phyloP scores from a whole-genome alignment of 441 rosid genomes.

The Mallotus japonicus region DNA sequence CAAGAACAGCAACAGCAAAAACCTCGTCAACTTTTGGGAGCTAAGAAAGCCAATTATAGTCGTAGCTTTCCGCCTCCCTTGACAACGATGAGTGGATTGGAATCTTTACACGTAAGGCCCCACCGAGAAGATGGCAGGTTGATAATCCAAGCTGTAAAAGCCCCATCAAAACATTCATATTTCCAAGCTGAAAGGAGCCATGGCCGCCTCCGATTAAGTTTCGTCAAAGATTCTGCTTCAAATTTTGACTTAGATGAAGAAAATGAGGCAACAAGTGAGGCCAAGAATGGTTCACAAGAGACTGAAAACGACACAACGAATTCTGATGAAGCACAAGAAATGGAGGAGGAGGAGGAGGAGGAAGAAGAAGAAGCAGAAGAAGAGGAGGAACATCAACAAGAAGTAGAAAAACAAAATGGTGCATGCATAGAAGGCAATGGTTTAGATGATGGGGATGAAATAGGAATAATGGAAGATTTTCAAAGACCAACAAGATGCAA shows the following conservation, averaged over 20 bases:
- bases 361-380: slow-evolving; percentile 27
- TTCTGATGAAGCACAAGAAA: slow-evolving; percentile 1
- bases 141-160: slow-evolving; percentile 49
- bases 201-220: slow-evolving; percentile 62
- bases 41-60: slow-evolving; percentile 29
- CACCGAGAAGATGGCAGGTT: slow-evolving; percentile 70
- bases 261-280: slow-evolving; percentile 5
- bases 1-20: slow-evolving; percentile 22
- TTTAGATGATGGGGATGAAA: slow-evolving; percentile 17
- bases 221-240: slow-evolving; percentile 38
- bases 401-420: slow-evolving; percentile 16
- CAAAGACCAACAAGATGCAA: slow-evolving; percentile 46
- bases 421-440: slow-evolving; percentile 20
- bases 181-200: slow-evolving; percentile 65
- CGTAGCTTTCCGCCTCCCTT: slow-evolving; percentile 69
- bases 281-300: slow-evolving; percentile 2
- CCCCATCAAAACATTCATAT: slow-evolving; percentile 33
- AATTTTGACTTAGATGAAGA: slow-evolving; percentile 25
- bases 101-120: slow-evolving; percentile 50
- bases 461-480: slow-evolving; percentile 22
- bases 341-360: slow-evolving; percentile 20
- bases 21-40: slow-evolving; percentile 18
- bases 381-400: neutral
- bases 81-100: slow-evolving; percentile 61
- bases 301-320: slow-evolving; percentile 25